Percentiles rank a stretch among this genome's conserved stretches.
Conservation (phyloP, 1,284 basidiomycete species). For the Moesziomyces antarcticus region DNA sequence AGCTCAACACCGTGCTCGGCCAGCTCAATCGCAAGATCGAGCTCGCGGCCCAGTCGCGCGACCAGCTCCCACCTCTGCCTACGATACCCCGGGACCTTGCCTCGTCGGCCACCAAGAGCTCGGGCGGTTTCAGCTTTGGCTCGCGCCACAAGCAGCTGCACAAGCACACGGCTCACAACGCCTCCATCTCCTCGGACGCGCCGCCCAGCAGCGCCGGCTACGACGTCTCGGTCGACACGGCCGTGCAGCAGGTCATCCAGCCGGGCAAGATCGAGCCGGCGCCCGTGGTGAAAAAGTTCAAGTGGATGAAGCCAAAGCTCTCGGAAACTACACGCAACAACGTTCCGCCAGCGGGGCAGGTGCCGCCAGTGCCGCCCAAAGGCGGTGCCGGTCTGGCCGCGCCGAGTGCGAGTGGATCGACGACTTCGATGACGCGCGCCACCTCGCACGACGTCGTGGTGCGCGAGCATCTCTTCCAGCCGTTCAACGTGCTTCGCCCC, state of each 20-base stretch:
- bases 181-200: conserved; percentile 49
- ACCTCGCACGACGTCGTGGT: conserved; percentile 49
- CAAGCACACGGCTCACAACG: conserved; percentile 32
- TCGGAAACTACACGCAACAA: conserved; percentile 43
- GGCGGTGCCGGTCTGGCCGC: neutral
- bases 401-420: conserved; percentile 2
- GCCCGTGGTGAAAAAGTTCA: conserved; percentile 70
- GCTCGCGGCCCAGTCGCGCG: conserved; percentile 25
- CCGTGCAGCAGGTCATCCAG: conserved; percentile 68
- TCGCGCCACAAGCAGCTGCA: conserved; percentile 43
- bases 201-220: conserved; percentile 35
- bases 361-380: conserved; percentile 47
- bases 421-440: conserved; percentile 30
- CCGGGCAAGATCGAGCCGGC: conserved; percentile 69
- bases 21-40: conserved; percentile 69
- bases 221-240: conserved; percentile 62
- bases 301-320: conserved; percentile 71
- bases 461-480: conserved; percentile 84
- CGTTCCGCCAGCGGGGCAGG: conserved; percentile 4
- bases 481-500: conserved; percentile 86
- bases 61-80: conserved; percentile 34
- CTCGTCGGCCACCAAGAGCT: conserved; percentile 13
- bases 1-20: conserved; percentile 84
- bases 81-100: conserved; percentile 21
- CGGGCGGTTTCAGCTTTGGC: conserved; percentile 47